Evolutionary conservation across 441 rosid genomes (phyloP).

Genomic region (Euphorbia schlechtendalii): DNA sequence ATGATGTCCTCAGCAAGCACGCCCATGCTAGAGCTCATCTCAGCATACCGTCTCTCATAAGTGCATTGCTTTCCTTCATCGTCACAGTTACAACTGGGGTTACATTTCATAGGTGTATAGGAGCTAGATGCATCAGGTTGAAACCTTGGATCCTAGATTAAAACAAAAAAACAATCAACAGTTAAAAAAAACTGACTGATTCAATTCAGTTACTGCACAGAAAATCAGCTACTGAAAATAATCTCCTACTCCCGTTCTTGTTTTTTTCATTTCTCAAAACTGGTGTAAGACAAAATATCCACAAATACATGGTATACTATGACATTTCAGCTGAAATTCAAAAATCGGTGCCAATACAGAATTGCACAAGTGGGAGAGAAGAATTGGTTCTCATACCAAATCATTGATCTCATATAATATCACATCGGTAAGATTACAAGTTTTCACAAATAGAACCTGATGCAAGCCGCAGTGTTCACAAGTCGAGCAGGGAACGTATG

Average conservation of each 20-base stretch:
- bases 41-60: conserved; percentile 88
- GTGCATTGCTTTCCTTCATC: conserved; percentile 52
- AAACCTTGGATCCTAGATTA: conserved; percentile 59
- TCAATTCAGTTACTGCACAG: background rate
- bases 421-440: background rate
- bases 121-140: conserved; percentile 71
- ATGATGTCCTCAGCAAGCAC: conserved; percentile 78
- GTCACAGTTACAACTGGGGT: conserved; percentile 70
- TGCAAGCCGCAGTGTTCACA: conserved; percentile 84
- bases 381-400: no score
- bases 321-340: no score
- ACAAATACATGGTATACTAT: no score
- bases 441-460: conserved; percentile 32
- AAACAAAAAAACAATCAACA: conserved; percentile 1
- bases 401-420: background rate
- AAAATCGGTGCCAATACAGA: background rate
- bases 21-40: conserved; percentile 83
- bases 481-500: conserved; percentile 84
- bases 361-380: background rate
- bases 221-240: no score
- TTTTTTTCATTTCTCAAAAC: no score
- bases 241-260: no score
- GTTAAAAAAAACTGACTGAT: background rate
- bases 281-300: no score
- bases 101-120: conserved; percentile 65